Base-by-base conservation (phyloP, 805 yeast species). In the Metschnikowia sp. region DNA sequence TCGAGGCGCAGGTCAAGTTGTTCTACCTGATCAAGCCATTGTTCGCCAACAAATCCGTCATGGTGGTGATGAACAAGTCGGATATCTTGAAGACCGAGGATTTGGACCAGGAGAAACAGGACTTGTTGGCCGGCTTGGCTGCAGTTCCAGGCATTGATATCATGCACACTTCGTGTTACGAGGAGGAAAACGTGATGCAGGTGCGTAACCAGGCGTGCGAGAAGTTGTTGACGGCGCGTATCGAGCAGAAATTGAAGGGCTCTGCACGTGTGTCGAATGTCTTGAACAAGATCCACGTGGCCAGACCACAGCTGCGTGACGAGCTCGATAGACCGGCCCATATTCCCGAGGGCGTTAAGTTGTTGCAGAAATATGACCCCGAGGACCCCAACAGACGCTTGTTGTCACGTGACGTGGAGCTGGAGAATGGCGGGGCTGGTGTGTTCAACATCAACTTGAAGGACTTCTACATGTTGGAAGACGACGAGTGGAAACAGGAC, bases 371-470 rank as follows among this genome's bases (percentile, higher is more conserved):
- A 68, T 90, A 86, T 64, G 94, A 88, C 68, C 66, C 76, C 19
- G 77, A 78, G 56, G 97, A 89, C 69, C 94, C 96, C 55, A 78
- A 86, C 62, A 83, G 96, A 68, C 81, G 90, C 64, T 76, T 62
- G 56, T 78, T 94, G 61, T 90, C 96, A 35, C 81, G 88, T 62
- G 98, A 94, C 64, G 76, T 90, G 53, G 99, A 94, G 74, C 85
- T 79, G 42, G 97, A 86, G 66, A 88, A 94, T 61, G 99, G 99
- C 65, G 99, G 99, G 65, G 97, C 99, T 38, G 99, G 99, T 77
- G 99, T 94, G 32, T 94, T 74, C 77, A 94, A 90, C 74, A 81
- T 94, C 64, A 90, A 94, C 74, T 77, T 94, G 72, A 88, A 90
- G 67, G 98, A 92, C 64, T 86, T 84, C 62, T 94, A 95, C 70